Evolutionary conservation across 768 basidiomycete genomes (phyloP).

Genomic region (Termitomyces bulborhizus): DNA sequence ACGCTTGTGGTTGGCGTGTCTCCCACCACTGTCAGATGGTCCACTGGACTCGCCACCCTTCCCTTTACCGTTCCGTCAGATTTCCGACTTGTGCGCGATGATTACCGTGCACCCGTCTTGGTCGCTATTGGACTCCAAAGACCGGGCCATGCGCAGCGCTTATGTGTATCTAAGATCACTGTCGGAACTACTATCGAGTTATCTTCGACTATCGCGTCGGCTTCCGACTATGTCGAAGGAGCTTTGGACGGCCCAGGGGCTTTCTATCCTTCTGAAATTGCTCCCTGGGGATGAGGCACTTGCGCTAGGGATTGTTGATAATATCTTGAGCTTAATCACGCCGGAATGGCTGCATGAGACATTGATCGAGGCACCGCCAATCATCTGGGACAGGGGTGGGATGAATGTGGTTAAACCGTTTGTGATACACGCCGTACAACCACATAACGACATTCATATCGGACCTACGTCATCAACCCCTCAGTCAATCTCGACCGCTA

Average conservation of each 20-base stretch:
- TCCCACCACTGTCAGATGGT: slow-evolving; percentile 35
- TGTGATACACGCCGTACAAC: slow-evolving; percentile 39
- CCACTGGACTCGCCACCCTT: slow-evolving; percentile 50
- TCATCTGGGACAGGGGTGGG: slow-evolving; percentile 48
- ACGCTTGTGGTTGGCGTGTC: slow-evolving; percentile 60
- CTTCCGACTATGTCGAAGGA: slow-evolving; percentile 50
- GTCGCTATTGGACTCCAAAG: slow-evolving; percentile 23
- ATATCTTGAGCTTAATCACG: slow-evolving; percentile 30
- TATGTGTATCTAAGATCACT: slow-evolving; percentile 45
- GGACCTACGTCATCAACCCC: slow-evolving; percentile 46
- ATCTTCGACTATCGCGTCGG: slow-evolving; percentile 52
- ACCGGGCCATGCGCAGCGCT: slow-evolving; percentile 14
- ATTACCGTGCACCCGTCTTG: slow-evolving; percentile 50
- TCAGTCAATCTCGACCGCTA: slow-evolving; percentile 47
- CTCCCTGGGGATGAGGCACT: slow-evolving; percentile 73
- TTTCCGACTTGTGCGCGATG: slow-evolving; percentile 47
- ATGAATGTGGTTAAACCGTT: slow-evolving; percentile 54
- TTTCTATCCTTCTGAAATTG: slow-evolving; percentile 46
- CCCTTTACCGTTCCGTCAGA: slow-evolving; percentile 46
- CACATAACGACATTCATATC: slow-evolving; percentile 35
- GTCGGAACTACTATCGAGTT: slow-evolving; percentile 44
- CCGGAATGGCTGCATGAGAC: slow-evolving; percentile 33
- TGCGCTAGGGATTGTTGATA: slow-evolving; percentile 36
- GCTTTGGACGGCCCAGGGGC: slow-evolving; percentile 63
- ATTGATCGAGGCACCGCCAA: slow-evolving; percentile 28